Evolutionary conservation across 108 stramenopile genomes (phyloP).

Genomic region (Ochromonas danica): DNA sequence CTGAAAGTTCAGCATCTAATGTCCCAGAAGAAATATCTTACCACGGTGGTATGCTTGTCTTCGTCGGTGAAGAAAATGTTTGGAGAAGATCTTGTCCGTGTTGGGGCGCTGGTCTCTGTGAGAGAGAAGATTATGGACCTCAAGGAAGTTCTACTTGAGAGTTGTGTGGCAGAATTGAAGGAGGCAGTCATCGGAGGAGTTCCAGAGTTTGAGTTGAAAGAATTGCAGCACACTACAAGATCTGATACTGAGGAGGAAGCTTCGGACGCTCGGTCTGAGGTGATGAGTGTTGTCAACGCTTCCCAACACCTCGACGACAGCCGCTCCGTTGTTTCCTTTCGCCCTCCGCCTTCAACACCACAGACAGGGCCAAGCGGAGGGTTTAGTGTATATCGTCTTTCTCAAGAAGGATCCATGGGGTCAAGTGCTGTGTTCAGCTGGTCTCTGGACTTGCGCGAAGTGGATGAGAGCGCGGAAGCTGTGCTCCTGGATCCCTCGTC

Average conservation of each 20-base stretch:
- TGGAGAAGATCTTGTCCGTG: neutral
- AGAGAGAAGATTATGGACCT: neutral
- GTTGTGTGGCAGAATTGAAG: neutral
- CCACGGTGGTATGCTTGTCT: neutral
- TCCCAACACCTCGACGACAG: no score
- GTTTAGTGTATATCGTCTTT: no score
- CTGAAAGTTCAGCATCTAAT: neutral
- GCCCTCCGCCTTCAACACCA: no score
- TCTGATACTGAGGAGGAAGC: no score
- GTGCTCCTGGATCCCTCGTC: neutral
- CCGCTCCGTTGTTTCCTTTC: no score
- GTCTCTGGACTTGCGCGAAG: neutral
- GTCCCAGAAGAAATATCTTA: neutral
- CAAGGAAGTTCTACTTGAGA: neutral
- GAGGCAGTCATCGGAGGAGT: neutral
- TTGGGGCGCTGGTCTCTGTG: neutral
- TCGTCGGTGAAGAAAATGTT: neutral
- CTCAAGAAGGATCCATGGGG: no score
- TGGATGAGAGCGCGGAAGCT: neutral
- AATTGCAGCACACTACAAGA: no score
- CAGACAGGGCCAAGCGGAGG: no score
- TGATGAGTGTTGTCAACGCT: no score
- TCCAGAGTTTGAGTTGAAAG: neutral
- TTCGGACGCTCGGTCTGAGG: no score
- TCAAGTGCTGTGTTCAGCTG: no score